Evolutionary conservation across 192 early-diverging fungal genomes (phyloP).

Genomic region (Backusella liffmaniae): DNA sequence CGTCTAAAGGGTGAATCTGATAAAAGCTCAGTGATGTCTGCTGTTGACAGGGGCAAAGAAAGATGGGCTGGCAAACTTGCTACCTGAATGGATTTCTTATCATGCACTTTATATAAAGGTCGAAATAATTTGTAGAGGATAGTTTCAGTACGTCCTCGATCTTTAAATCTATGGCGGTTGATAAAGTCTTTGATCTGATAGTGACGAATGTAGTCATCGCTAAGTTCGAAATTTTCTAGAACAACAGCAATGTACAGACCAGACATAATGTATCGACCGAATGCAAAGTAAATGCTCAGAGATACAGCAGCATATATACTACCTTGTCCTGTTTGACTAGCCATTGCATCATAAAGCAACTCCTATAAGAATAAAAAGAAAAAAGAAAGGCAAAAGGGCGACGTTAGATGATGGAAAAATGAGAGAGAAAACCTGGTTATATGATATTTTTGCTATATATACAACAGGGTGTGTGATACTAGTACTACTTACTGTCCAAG

Average conservation of each 20-base stretch:
- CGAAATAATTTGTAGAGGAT: slow-evolving; percentile 17
- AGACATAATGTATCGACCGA: slow-evolving; percentile 51
- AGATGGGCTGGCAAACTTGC: slow-evolving; percentile 10
- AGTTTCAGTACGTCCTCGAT: slow-evolving; percentile 11
- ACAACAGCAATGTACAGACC: slow-evolving; percentile 59
- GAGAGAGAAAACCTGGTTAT: neutral
- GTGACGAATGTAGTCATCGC: slow-evolving; percentile 42
- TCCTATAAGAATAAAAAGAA: slow-evolving; percentile 22
- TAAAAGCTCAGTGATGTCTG: neutral
- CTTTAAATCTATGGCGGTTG: slow-evolving; percentile 8
- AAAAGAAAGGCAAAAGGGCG: neutral
- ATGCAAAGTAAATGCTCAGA: slow-evolving; percentile 43
- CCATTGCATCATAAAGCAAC: slow-evolving; percentile 50
- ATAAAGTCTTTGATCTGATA: slow-evolving; percentile 35
- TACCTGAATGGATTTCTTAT: slow-evolving; percentile 12
- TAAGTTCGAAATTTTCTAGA: slow-evolving; percentile 59
- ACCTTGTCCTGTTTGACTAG: slow-evolving; percentile 35
- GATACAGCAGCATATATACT: slow-evolving; percentile 42
- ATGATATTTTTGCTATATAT: neutral
- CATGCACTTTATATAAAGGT: slow-evolving; percentile 9
- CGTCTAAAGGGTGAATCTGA: neutral
- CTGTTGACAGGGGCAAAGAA: neutral
- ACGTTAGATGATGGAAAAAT: neutral
- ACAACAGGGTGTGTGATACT: neutral
- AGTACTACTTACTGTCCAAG: slow-evolving; percentile 28